A percentile compares a stretch with the other conserved stretches of the same genome.
Conservation (phyloP, 2,329 filamentous ascomycete species). For the Microdochium paspali region DNA sequence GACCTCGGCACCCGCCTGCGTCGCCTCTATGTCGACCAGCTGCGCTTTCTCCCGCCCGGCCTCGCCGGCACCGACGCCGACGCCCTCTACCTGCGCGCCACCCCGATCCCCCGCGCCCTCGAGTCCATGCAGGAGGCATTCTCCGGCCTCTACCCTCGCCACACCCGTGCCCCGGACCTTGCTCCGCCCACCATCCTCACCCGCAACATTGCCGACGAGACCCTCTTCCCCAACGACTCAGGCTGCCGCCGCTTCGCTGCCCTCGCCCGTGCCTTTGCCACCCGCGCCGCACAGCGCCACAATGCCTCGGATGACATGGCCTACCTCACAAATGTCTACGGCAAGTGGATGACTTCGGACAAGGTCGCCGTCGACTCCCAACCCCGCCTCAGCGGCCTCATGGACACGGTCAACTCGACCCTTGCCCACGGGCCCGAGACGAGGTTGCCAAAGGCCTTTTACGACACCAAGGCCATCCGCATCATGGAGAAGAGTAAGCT, state of each 20-base stretch:
- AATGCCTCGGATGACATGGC: constrained; percentile 72
- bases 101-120: constrained; percentile 64
- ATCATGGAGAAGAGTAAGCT: constrained; percentile 54
- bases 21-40: constrained; percentile 64
- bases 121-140: constrained; percentile 72
- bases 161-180: constrained; percentile 34
- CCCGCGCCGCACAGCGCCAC: constrained; percentile 63
- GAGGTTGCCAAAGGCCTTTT: constrained; percentile 75
- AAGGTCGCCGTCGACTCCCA: constrained; percentile 74
- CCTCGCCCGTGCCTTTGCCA: constrained; percentile 60
- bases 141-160: constrained; percentile 61
- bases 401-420: constrained; percentile 90
- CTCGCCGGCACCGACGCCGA: constrained; percentile 38
- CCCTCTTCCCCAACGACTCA: constrained; percentile 68
- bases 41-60: constrained; percentile 56
- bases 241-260: constrained; percentile 65
- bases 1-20: constrained; percentile 59
- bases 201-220: constrained; percentile 60
- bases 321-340: constrained; percentile 67
- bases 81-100: constrained; percentile 64
- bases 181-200: constrained; percentile 56
- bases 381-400: constrained; percentile 78
- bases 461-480: constrained; percentile 60
- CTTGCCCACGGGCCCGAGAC: constrained; percentile 76
- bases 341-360: constrained; percentile 75